Conservation (phyloP, 495 filamentous ascomycete species). For the Talaromyces stipitatus region DNA sequence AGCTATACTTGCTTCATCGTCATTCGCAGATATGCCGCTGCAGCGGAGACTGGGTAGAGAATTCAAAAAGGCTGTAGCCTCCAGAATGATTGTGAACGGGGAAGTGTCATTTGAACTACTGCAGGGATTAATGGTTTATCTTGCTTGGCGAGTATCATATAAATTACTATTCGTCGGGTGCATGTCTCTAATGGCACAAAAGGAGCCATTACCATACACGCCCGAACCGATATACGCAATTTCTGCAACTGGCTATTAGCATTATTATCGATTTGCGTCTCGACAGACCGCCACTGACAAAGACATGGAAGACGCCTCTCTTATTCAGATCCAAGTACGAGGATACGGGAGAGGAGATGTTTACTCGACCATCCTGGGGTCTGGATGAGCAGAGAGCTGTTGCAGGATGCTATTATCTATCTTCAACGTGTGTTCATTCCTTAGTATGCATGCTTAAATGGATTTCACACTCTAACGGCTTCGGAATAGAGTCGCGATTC, state of each 20-base stretch:
- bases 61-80: slow-evolving; percentile 29
- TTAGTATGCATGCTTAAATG: no score
- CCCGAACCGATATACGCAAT: slow-evolving; percentile 32
- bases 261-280: slow-evolving; percentile 38
- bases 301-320: slow-evolving; percentile 15
- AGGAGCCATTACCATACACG: slow-evolving; percentile 24
- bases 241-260: slow-evolving; percentile 35
- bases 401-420: slow-evolving; percentile 17
- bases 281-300: slow-evolving; percentile 22
- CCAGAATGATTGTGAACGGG: slow-evolving; percentile 35
- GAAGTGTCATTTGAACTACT: slow-evolving; percentile 42
- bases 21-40: slow-evolving; percentile 26
- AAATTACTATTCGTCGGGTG: no score
- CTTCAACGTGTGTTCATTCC: not conserved
- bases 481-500: slow-evolving; percentile 9
- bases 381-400: slow-evolving; percentile 17
- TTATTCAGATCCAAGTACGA: slow-evolving; percentile 5
- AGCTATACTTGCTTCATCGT: slow-evolving; percentile 30
- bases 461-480: not conserved
- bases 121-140: slow-evolving; percentile 36
- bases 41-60: slow-evolving; percentile 27
- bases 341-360: not conserved
- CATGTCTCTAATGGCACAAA: slow-evolving; percentile 6
- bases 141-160: slow-evolving; percentile 31
- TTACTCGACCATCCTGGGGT: slow-evolving; percentile 13